Conservation (phyloP, 768 basidiomycete species). For the Pleurotus tuber-regium region DNA sequence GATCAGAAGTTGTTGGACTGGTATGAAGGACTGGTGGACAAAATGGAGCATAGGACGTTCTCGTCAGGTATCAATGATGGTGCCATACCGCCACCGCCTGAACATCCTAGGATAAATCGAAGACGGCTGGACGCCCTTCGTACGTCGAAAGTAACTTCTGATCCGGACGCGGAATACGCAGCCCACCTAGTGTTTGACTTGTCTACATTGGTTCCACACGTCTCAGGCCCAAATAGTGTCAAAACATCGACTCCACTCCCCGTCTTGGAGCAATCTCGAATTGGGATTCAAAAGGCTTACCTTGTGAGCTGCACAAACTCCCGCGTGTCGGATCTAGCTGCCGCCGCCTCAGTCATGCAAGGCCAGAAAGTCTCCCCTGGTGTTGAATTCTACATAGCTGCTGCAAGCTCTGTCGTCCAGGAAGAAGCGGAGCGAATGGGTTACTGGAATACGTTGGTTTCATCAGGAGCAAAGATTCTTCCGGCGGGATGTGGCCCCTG, state of each 20-base stretch:
- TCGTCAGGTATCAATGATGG: slow-evolving; percentile 41
- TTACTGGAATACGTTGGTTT: slow-evolving; percentile 83
- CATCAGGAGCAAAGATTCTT: slow-evolving; percentile 88
- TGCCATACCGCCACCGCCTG: slow-evolving; percentile 66
- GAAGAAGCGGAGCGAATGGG: slow-evolving; percentile 82
- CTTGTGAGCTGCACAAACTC: slow-evolving; percentile 98
- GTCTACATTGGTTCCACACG: slow-evolving; percentile 90
- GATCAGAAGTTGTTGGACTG: slow-evolving; percentile 80
- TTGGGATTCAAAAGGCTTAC: slow-evolving; percentile 95
- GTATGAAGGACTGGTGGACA: slow-evolving; percentile 77
- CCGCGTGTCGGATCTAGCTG: slow-evolving; percentile 89
- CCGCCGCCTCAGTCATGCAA: slow-evolving; percentile 85
- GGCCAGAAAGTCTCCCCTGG: slow-evolving; percentile 80
- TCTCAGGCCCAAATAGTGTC: slow-evolving; percentile 97
- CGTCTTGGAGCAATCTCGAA: slow-evolving; percentile 64
- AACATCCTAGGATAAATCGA: slow-evolving; percentile 86
- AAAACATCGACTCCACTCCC: slow-evolving; percentile 95
- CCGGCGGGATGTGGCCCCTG: slow-evolving; percentile 98
- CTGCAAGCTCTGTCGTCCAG: slow-evolving; percentile 91
- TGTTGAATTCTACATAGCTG: slow-evolving; percentile 97
- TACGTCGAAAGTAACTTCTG: slow-evolving; percentile 50
- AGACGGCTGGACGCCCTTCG: slow-evolving; percentile 66
- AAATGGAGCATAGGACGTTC: slow-evolving; percentile 77
- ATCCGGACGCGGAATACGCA: slow-evolving; percentile 76
- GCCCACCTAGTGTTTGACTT: slow-evolving; percentile 90